phyloP scores from a whole-genome alignment of 1,284 basidiomycete genomes.

The Chalciporus sp. region DNA sequence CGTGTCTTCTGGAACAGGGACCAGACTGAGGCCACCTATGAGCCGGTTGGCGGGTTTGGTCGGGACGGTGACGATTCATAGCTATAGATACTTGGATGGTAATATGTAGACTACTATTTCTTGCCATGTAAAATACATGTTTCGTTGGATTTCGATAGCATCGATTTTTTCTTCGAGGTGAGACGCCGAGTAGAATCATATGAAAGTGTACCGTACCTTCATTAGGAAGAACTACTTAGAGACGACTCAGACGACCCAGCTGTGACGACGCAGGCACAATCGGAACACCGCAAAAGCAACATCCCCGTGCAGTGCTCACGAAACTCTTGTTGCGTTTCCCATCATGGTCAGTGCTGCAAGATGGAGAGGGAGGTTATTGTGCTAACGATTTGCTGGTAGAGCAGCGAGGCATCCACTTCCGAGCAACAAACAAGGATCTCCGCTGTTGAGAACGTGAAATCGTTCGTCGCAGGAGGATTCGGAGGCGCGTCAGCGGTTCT shows the following conservation, averaged over 20 bases:
- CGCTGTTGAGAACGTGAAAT: conserved; percentile 69
- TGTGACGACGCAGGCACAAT: background rate
- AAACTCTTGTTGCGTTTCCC: conserved; percentile 13
- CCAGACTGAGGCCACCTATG: conserved; percentile 80
- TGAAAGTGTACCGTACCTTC: conserved; percentile 8
- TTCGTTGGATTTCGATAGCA: background rate
- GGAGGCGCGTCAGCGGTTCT: conserved; percentile 88
- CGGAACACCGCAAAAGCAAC: conserved; percentile 4
- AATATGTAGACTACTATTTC: conserved; percentile 19
- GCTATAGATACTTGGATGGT: background rate
- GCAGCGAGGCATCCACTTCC: conserved; percentile 22
- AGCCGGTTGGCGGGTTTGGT: conserved; percentile 79
- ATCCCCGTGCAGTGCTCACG: background rate
- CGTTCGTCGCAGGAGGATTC: conserved; percentile 89
- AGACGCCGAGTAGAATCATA: conserved; percentile 20
- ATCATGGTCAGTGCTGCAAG: conserved; percentile 29
- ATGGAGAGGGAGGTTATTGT: background rate
- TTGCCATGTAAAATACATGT: conserved; percentile 4
- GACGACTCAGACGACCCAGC: background rate
- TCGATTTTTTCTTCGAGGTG: background rate
- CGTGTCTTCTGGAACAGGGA: conserved; percentile 67
- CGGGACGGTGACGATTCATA: conserved; percentile 55
- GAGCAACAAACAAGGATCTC: conserved; percentile 37
- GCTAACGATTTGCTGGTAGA: conserved; percentile 25
- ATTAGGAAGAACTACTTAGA: too few species aligned